Conservation (phyloP, 1,284 basidiomycete species). For the Microbotryomycetes sp. region DNA sequence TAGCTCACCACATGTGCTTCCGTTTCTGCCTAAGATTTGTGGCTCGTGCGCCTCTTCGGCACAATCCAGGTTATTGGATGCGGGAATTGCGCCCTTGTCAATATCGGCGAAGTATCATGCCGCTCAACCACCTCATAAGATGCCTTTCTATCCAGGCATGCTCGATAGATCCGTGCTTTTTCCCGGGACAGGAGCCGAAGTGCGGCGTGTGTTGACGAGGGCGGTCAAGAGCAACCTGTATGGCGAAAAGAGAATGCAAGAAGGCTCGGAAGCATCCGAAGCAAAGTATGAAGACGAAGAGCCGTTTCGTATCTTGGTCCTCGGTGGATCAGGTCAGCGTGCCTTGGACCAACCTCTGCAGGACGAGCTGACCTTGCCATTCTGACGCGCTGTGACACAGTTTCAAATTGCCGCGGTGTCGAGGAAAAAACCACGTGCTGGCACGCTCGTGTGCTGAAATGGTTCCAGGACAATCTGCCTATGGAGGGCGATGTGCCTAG, state of each 20-base stretch:
- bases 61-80: too few species aligned
- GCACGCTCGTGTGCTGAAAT: constrained; percentile 21
- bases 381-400: neutral
- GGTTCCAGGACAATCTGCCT: constrained; percentile 25
- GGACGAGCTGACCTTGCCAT: too few species aligned
- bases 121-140: too few species aligned
- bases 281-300: constrained; percentile 17
- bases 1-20: too few species aligned
- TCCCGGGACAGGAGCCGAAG: constrained; percentile 15
- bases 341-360: neutral
- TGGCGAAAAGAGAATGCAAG: constrained; percentile 2
- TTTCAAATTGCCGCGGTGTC: constrained; percentile 32
- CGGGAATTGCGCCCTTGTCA: too few species aligned
- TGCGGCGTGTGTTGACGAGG: constrained; percentile 15
- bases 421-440: constrained; percentile 24
- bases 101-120: too few species aligned
- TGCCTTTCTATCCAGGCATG: too few species aligned
- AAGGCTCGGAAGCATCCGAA: neutral
- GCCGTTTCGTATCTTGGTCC: constrained; percentile 27
- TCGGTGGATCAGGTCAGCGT: constrained; percentile 27
- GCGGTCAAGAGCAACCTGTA: constrained; percentile 22
- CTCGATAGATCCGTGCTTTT: constrained; percentile 21
- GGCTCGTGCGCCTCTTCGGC: too few species aligned
- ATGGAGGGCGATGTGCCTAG: constrained; percentile 21
- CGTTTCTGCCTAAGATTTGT: too few species aligned